phyloP scores from a whole-genome alignment of 345 rosid genomes.

The Geranium rotundifolium region DNA sequence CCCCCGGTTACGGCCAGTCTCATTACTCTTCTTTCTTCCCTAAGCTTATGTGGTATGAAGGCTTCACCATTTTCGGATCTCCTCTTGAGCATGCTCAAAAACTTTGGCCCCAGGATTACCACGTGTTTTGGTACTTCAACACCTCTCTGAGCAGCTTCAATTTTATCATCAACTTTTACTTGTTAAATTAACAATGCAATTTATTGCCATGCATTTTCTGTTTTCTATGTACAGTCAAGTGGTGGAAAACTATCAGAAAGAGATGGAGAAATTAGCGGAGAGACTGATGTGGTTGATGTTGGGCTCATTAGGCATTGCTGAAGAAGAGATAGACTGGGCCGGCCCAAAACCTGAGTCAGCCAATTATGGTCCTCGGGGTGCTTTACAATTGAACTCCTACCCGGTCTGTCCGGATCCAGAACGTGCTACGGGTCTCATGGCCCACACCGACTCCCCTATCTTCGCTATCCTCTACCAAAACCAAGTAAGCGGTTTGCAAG shows the following conservation, averaged over 20 bases:
- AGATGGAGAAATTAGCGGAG: conserved; percentile 24
- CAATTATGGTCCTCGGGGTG: conserved; percentile 10
- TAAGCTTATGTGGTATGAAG: conserved; percentile 95
- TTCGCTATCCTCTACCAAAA: conserved; percentile 31
- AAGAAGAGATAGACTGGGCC: conserved; percentile 28
- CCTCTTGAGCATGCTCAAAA: conserved; percentile 59
- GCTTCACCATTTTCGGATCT: conserved; percentile 76
- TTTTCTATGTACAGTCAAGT: conserved; percentile 12
- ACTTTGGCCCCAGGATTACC: conserved; percentile 77
- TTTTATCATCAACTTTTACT: background rate
- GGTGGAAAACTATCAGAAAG: conserved; percentile 20
- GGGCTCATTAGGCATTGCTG: conserved; percentile 24
- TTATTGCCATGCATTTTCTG: background rate
- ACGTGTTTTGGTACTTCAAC: conserved; percentile 45
- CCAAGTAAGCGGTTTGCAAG: too few relatives aligned
- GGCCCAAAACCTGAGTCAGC: conserved; percentile 8
- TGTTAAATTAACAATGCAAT: too few relatives aligned
- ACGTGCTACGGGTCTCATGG: conserved; percentile 40
- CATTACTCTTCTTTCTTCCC: conserved; percentile 66
- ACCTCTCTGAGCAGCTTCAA: background rate
- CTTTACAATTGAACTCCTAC: conserved; percentile 33
- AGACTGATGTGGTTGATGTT: conserved; percentile 31
- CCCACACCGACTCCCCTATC: conserved; percentile 38
- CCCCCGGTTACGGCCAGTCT: conserved; percentile 73
- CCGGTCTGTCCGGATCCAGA: conserved; percentile 46